Conservation (phyloP, 805 yeast genomes). For the Diddensiella santjacobensis region DNA sequence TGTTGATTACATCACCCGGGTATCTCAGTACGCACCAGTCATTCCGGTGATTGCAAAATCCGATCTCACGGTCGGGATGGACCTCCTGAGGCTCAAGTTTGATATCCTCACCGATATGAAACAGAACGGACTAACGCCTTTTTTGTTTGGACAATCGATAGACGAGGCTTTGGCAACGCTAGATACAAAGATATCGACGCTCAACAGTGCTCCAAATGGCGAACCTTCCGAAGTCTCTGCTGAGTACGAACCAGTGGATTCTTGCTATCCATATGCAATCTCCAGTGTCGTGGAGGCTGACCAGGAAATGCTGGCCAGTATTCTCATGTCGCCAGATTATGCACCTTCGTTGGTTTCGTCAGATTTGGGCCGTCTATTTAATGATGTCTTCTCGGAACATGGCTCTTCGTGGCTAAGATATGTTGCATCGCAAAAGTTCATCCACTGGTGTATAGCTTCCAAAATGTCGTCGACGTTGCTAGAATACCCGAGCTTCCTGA, state of each 20-base stretch:
- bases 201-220: constrained; percentile 1
- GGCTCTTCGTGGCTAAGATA: constrained; percentile 28
- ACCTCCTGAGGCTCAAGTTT: constrained; percentile 12
- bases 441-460: constrained; percentile 20
- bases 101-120: constrained; percentile 18
- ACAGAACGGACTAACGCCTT: constrained; percentile 20
- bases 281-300: constrained; percentile 12
- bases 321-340: constrained; percentile 25
- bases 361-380: constrained; percentile 20
- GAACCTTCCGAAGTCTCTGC: background rate
- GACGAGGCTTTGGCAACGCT: constrained; percentile 19
- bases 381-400: constrained; percentile 25
- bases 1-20: constrained; percentile 18
- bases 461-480: constrained; percentile 5
- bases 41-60: constrained; percentile 24
- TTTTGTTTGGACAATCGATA: constrained; percentile 19
- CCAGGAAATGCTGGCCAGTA: constrained; percentile 26
- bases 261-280: constrained; percentile 22
- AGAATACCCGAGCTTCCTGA: background rate
- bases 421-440: constrained; percentile 24
- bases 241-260: constrained; percentile 2
- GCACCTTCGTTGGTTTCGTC: constrained; percentile 19
- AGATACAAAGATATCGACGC: constrained; percentile 3
- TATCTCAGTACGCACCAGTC: constrained; percentile 23
- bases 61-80: constrained; percentile 12